Evolutionary conservation across 352 stramenopile genomes (phyloP), one percentile per base, ranked within the genome.

Genomic region (Phytophthora quininea): DNA sequence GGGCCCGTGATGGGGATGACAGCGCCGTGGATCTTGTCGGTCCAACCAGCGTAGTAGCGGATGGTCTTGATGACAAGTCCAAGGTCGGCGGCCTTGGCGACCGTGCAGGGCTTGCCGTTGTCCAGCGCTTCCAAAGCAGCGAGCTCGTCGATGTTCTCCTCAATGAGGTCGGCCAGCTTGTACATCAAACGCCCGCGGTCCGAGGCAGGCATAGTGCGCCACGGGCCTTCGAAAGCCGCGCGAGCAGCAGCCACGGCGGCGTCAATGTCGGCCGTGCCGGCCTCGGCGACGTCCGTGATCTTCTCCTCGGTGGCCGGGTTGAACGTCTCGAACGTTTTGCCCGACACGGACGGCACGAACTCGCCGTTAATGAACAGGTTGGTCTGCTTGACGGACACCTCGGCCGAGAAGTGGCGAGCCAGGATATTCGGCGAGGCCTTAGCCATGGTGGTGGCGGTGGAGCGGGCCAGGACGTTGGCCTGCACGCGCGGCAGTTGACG

Each of bases 11-110:
- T 83, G 27, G 84, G 86, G 35, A 97, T 89, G 31, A 85, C 88
- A 35, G 89, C 54, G 30, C 91, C 91, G 58, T 89, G 74, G 58
- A 90, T 82, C 58, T 97, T 89, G 68, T 97, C 84, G 3, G 88
- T 82, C 77, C 98, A 96, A 11, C 88, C 93, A 0, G 95, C 91
- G 78, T 98, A 99, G 70, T 93, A 98, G 62, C 98, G 91, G 12
- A 98, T 49, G 53, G 96, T 98, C 49, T 80, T 88, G 30, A 86
- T 70, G 31, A 83, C 93, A 24, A 89, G 69, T 56, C 96, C 95
- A 3, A 83, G 62, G 38, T 99, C 79, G 73, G 98, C 96, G 19
- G 76, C 85, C 45, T 81, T 78, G 19, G 92, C 89, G 67, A 98
- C 94, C 11, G 79, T 42, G 12, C 95, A 75, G 5, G 97, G 93